A percentile compares a stretch with the other conserved stretches of the same genome.
These are phyloP conservation scores for Huntiella abstrusa DNA, from an alignment of 2,329 filamentous ascomycete species.

Conservation along the genomic window DNA sequence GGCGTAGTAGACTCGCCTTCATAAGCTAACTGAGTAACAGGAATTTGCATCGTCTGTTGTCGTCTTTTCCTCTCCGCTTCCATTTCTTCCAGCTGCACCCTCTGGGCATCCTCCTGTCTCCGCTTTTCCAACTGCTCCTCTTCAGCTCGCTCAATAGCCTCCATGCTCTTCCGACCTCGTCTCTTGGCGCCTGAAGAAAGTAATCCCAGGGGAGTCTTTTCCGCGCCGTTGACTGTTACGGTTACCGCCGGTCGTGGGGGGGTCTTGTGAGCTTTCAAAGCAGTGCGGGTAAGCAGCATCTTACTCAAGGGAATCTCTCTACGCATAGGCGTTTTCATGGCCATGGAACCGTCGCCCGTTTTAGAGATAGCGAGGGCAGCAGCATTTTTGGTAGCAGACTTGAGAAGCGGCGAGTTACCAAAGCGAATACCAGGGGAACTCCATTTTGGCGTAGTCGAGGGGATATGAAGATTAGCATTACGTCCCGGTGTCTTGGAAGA, in stretches of 20 bases:
- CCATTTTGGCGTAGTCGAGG: neutral
- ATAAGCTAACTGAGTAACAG: no score
- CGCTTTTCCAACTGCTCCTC: neutral
- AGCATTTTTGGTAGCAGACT: constrained; percentile 7
- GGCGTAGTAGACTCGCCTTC: neutral
- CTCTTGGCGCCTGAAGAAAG: constrained; percentile 8
- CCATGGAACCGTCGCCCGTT: neutral
- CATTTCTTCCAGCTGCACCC: no score
- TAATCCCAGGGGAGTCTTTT: neutral
- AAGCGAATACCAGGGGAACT: constrained; percentile 4
- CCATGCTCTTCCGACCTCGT: constrained; percentile 2
- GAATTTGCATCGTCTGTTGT: no score
- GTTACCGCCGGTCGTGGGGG: neutral
- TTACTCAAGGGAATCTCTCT: constrained; percentile 19
- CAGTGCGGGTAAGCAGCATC: constrained; percentile 18
- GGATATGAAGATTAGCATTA: constrained; percentile 1
- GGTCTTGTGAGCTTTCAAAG: constrained; percentile 13
- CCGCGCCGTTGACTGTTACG: neutral
- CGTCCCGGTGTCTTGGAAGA: neutral
- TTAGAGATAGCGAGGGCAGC: neutral
- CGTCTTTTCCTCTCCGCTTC: no score
- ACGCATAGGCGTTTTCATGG: constrained; percentile 10
- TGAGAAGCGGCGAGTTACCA: constrained; percentile 6
- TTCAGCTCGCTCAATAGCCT: neutral
- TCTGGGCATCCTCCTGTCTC: no score